Evolutionary conservation across 257 asterid genomes (phyloP).

Genomic region (Parsonsia alboflavescens): DNA sequence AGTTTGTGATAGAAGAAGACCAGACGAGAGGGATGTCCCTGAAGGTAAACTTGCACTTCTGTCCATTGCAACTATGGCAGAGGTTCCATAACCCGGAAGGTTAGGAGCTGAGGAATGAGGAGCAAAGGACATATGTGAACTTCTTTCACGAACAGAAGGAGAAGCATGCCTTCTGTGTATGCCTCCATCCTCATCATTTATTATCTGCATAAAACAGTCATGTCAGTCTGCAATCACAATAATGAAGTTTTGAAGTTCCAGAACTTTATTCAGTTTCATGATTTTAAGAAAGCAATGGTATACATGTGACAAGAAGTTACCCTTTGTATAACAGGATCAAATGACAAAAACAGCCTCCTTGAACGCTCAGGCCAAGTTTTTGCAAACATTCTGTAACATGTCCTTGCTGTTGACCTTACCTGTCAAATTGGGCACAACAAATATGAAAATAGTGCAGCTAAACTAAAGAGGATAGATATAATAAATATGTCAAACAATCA

Average conservation of each 20-base stretch:
- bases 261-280: background rate
- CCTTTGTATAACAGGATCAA: constrained; percentile 97
- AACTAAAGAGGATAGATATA: constrained; percentile 10
- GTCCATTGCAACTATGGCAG: constrained; percentile 97
- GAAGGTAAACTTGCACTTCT: constrained; percentile 72
- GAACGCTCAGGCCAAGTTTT: constrained; percentile 99
- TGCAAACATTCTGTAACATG: constrained; percentile 90
- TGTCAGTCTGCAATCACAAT: background rate
- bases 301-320: constrained; percentile 32
- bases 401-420: constrained; percentile 97
- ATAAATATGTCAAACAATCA: background rate
- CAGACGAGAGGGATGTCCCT: constrained; percentile 63
- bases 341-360: constrained; percentile 74
- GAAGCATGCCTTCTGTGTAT: constrained; percentile 93
- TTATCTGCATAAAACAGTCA: constrained; percentile 39
- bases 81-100: constrained; percentile 91
- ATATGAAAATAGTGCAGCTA: constrained; percentile 13
- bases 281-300: constrained; percentile 5
- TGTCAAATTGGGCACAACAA: constrained; percentile 29
- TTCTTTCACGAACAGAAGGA: constrained; percentile 91
- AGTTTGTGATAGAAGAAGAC: constrained; percentile 66
- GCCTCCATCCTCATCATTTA: constrained; percentile 96
- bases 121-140: constrained; percentile 49
- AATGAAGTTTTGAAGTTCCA: background rate
- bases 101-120: constrained; percentile 65